Percentiles rank a stretch among this genome's conserved stretches.
phyloP scores from a whole-genome alignment of 768 basidiomycete species.

The Agaricus sinodeliciosus region DNA sequence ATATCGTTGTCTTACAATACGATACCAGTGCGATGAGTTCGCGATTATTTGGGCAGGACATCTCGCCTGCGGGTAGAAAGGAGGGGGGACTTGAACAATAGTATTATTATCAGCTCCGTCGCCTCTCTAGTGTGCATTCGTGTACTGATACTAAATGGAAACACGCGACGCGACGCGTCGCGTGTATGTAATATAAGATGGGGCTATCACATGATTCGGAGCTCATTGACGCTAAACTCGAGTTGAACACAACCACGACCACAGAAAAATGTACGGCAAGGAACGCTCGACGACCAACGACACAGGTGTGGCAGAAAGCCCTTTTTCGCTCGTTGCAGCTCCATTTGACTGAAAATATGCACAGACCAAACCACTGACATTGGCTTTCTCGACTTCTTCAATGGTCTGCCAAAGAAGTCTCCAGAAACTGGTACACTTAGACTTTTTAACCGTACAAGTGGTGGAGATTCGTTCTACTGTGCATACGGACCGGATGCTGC shows the following conservation, averaged over 20 bases:
- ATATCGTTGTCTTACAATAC: conserved; percentile 3
- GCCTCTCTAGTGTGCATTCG: neutral
- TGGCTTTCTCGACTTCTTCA: conserved; percentile 72
- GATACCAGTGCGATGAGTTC: conserved; percentile 72
- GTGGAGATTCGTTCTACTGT: conserved; percentile 68
- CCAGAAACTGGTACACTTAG: conserved; percentile 79
- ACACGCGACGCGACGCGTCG: neutral
- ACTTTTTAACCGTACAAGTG: conserved; percentile 67
- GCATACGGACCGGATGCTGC: conserved; percentile 84
- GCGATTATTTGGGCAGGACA: conserved; percentile 76
- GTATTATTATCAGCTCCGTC: neutral
- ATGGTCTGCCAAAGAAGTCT: conserved; percentile 53
- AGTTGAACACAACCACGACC: neutral
- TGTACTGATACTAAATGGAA: neutral
- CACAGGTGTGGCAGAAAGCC: neutral
- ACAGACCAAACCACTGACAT: conserved; percentile 64
- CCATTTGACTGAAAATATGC: neutral
- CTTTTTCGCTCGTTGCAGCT: neutral
- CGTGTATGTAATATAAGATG: neutral
- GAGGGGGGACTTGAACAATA: neutral
- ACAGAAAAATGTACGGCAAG: conserved; percentile 6
- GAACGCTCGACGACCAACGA: conserved; percentile 3
- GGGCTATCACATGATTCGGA: neutral
- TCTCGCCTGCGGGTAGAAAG: conserved; percentile 33
- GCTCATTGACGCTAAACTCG: neutral